phyloP scores from a whole-genome alignment of 2,329 filamentous ascomycete species.

The Ophiostoma montium region DNA sequence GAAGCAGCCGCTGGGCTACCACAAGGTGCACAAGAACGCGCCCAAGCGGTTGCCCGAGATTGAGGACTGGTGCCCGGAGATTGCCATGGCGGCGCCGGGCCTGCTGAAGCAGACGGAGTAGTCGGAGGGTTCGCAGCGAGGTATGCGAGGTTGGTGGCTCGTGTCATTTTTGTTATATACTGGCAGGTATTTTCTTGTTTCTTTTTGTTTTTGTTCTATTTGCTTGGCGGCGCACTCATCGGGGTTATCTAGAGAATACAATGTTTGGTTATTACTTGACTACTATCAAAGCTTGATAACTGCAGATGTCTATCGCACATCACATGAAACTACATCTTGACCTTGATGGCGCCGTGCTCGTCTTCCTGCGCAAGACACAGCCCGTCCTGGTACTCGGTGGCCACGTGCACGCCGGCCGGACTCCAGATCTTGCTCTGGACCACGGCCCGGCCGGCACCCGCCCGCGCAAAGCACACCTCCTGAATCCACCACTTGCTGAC shows the following conservation, averaged over 20 bases:
- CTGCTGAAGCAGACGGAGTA: conserved; percentile 6
- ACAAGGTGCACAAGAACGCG: conserved; percentile 16
- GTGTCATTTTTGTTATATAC: background rate
- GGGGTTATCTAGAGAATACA: background rate
- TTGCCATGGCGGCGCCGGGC: conserved; percentile 13
- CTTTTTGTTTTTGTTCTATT: background rate
- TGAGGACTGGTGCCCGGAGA: conserved; percentile 15
- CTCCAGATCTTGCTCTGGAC: conserved; percentile 40
- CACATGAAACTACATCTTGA: conserved; percentile 3
- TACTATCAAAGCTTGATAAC: too few species aligned
- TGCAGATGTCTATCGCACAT: too few species aligned
- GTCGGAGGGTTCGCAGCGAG: background rate
- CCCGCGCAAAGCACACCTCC: conserved; percentile 34
- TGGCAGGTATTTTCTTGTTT: background rate
- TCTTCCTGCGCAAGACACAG: conserved; percentile 21
- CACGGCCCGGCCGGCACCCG: conserved; percentile 31
- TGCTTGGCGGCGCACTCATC: background rate
- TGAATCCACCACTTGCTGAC: conserved; percentile 36
- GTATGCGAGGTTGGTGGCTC: background rate
- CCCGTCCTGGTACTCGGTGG: conserved; percentile 41
- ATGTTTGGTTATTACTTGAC: too few species aligned
- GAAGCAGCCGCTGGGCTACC: conserved; percentile 15
- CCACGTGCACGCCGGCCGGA: conserved; percentile 36
- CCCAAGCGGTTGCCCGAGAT: conserved; percentile 11
- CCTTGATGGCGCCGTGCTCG: conserved; percentile 4